Evolutionary conservation across 2,329 filamentous ascomycete species (phyloP).

Genomic region (Trichophyton mentagrophytes): DNA sequence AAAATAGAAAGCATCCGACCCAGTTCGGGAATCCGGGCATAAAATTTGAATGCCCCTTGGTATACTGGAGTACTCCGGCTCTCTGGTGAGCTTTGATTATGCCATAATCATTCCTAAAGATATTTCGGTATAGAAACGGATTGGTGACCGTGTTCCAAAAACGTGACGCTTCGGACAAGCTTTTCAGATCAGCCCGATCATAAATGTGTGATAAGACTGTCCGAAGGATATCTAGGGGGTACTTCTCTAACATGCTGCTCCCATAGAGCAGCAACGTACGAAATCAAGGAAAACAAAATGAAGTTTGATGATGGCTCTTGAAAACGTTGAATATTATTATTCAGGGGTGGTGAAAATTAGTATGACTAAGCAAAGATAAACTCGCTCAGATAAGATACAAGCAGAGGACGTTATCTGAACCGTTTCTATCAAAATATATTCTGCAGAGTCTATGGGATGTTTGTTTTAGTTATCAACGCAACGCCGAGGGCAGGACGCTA

Average conservation of each 20-base stretch:
- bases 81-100: not conserved
- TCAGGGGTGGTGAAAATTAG: not conserved
- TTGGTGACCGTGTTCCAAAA: not conserved
- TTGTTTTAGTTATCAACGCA: not conserved
- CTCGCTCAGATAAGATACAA: not conserved
- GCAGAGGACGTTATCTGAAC: not conserved
- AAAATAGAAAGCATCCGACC: not conserved
- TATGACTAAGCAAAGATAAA: not conserved
- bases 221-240: not conserved
- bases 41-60: not conserved
- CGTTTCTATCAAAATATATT: not conserved
- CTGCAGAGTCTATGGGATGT: not conserved
- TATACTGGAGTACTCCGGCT: not conserved
- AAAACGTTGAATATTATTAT: not conserved
- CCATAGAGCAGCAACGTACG: not conserved
- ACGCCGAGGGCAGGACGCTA: not conserved
- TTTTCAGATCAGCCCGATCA: not conserved
- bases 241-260: not conserved
- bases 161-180: not conserved
- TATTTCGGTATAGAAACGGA: not conserved
- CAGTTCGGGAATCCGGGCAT: not conserved
- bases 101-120: not conserved
- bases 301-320: too few relatives aligned
- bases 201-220: not conserved
- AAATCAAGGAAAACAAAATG: too few relatives aligned